A percentile compares a stretch with the other conserved stretches of the same genome.
These are phyloP conservation scores for Trifolium fragiferum DNA, from an alignment of 306 rosid genomes.

Conservation along the genomic window DNA sequence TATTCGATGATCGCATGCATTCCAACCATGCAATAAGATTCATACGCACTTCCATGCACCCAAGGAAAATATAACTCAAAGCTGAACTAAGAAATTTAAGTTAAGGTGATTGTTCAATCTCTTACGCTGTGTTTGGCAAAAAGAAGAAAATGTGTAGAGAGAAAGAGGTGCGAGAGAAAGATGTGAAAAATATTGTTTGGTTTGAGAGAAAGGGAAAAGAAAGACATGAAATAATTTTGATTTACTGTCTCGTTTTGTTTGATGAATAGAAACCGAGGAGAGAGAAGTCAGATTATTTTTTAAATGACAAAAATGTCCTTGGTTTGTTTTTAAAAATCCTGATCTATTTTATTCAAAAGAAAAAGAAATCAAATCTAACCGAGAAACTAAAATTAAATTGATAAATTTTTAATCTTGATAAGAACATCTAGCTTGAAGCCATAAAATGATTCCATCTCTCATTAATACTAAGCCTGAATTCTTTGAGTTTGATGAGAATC, in stretches of 20 bases:
- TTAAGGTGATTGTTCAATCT: background rate
- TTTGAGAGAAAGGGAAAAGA: background rate
- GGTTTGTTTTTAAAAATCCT: too few species aligned
- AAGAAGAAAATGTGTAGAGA: background rate
- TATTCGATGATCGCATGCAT: constrained; percentile 11
- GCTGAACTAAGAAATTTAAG: background rate
- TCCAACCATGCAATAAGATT: background rate
- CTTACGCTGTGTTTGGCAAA: background rate
- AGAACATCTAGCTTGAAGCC: background rate
- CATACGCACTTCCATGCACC: background rate
- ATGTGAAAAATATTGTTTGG: background rate
- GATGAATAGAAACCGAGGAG: too few species aligned
- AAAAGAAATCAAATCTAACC: background rate
- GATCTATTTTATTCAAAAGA: background rate
- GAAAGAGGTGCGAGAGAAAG: background rate
- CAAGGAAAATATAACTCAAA: background rate
- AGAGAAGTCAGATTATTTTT: too few species aligned
- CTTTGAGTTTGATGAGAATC: too few species aligned
- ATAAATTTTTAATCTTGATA: background rate
- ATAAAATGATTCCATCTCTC: too few species aligned
- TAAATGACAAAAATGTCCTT: background rate
- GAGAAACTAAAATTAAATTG: background rate
- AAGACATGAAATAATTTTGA: background rate
- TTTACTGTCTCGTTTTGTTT: background rate
- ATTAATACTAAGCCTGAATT: too few species aligned